phyloP scores from a whole-genome alignment of 345 rosid species.

The Salix viminalis region DNA sequence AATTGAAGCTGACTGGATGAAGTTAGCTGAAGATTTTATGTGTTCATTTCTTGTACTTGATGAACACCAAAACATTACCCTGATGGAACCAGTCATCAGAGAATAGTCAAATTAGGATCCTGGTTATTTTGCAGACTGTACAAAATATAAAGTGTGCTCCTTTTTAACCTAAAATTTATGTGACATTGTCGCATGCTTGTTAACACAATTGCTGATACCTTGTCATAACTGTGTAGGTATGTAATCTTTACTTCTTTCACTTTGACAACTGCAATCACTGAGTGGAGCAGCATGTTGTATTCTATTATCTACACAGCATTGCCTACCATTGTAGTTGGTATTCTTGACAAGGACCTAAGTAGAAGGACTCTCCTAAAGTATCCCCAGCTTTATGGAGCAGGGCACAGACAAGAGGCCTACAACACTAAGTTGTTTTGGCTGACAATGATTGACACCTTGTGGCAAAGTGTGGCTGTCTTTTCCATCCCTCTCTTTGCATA shows the following conservation, averaged over 20 bases:
- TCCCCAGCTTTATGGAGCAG: constrained; percentile 91
- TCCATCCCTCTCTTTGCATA: constrained; percentile 82
- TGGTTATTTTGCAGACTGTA: too few species aligned
- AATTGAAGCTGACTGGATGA: too few species aligned
- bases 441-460: constrained; percentile 72
- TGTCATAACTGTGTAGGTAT: constrained; percentile 47
- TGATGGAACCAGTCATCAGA: too few species aligned
- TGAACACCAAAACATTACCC: too few species aligned
- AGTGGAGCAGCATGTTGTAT: constrained; percentile 93
- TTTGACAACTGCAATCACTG: constrained; percentile 84
- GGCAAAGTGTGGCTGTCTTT: constrained; percentile 77
- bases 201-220: neutral
- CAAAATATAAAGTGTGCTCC: too few species aligned
- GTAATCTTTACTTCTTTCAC: constrained; percentile 74
- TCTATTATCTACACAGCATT: constrained; percentile 77
- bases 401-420: constrained; percentile 77
- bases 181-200: neutral
- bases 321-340: constrained; percentile 80
- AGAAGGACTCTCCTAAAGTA: constrained; percentile 54
- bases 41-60: too few species aligned
- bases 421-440: constrained; percentile 76
- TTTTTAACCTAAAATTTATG: too few species aligned
- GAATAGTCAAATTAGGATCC: too few species aligned
- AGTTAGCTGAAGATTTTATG: too few species aligned
- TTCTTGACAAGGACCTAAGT: constrained; percentile 86